Base-by-base conservation (phyloP, 768 basidiomycete species). In the Clitopilus passeckerianus region DNA sequence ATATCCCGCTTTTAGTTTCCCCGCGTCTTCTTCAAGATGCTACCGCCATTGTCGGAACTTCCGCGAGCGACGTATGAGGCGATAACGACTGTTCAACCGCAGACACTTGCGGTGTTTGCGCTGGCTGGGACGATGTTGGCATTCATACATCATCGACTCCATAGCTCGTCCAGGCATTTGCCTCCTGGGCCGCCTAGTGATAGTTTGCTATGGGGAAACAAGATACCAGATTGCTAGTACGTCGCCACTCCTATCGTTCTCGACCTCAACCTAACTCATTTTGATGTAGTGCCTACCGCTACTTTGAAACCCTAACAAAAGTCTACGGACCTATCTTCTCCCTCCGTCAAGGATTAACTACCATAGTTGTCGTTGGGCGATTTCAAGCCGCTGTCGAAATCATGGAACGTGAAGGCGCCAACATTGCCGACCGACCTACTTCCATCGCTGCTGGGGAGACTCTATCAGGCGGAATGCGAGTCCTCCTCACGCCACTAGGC, bases 321-420 rank as follows among this genome's bases (percentile, higher is more conserved):
- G 67, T 79, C 61, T 87, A 87, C 61, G 87, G 86, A 0, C 82
- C 86, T 0, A 74, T 88, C 7, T 84, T 86, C 63, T 79, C 82
- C 0, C 68, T 88, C 1, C 76, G 81, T 0, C 73, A 83, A 58
- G 86, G 87, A 1, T 65, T 73, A 12, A 70, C 70, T 9, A 74
- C 72, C 9, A 72, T 76, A 46, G 68, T 83, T 58, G 73, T 86
- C 52, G 74, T 85, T 27, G 80, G 81, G 0, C 71, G 82, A 2
- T 66, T 82, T 54, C 68, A 86, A 68, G 84, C 84, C 35, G 85
- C 86, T 0, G 76, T 86, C 0, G 85, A 87, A 20, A 80, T 87
- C 58, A 83, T 87, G 84, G 86, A 87, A 65, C 82, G 82, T 56
- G 82, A 86, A 62, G 85, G 86, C n/a, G 78, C 80, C 4, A 62